Evolutionary conservation across 345 rosid species (phyloP), one percentile per base, ranked within the genome.

Genomic region (Rhodomyrtus tomentosa): DNA sequence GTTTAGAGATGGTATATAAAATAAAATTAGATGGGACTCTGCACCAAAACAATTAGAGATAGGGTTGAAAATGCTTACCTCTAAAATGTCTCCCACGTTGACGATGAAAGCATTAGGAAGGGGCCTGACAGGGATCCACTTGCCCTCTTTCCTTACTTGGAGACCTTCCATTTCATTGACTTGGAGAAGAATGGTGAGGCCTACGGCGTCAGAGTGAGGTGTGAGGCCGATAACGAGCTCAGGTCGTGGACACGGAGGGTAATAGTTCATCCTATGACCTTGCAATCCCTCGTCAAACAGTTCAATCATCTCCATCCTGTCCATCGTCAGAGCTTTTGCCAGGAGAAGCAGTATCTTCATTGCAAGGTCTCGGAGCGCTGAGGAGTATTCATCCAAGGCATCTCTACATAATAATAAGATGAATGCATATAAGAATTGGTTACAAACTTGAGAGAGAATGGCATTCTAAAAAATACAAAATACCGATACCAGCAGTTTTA

Each of bases 71-170:
- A 62, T 8, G 18, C 27, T 86, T 88, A 92, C 92, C 94, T 92
- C 92, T 50, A 90, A 36, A 50, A 87, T 80, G 85, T 92, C 94
- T 0, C 94, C 94, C 82, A 92, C 73, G 53, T 91, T 88, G 58
- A 91, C 88, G n/a, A 91, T 87, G 10, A 91, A 89, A 50, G 92
- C 92, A 83, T 90, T 7, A 25, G 36, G 85, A 22, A 88, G 84
- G 73, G 89, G 91, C 84, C 85, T 88, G 2, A 91, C 84, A 5
- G 90, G 81, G 80, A 81, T 59, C 92, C 93, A 91, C 54, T 85
- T 87, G 36, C 49, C 82, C 22, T 76, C 86, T 38, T 84, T 84
- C 52, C 53, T 53, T 27, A 86, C 36, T 49, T 86, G 88, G 13
- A 86, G 86, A 45, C 88, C 86, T 81, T 86, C 76, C 7, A 86